Conservation (phyloP, 1,284 basidiomycete genomes). For the Puccinia novopanici region DNA sequence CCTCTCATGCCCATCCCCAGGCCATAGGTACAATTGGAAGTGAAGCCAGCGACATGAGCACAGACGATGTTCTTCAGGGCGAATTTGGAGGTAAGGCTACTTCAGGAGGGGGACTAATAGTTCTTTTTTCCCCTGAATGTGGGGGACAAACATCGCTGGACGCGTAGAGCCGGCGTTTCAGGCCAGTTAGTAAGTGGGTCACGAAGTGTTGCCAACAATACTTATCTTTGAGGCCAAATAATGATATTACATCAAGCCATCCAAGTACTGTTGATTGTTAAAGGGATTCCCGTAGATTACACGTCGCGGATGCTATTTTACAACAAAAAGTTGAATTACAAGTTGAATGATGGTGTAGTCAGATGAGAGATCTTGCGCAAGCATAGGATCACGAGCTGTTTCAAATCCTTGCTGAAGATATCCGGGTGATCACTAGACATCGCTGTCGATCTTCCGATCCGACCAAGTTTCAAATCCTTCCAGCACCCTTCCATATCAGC, state of each 20-base stretch:
- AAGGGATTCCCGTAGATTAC: not conserved
- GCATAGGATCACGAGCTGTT: conserved; percentile 2
- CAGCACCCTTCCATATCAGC: conserved; percentile 28
- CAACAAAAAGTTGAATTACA: not conserved
- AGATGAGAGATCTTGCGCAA: conserved; percentile 25
- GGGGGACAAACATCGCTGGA: not conserved
- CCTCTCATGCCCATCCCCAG: not conserved
- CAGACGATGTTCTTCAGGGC: not conserved
- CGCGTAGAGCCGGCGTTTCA: not conserved
- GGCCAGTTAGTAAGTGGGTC: not conserved
- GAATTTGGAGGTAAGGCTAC: not conserved
- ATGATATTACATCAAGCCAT: not conserved
- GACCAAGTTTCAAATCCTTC: conserved; percentile 24
- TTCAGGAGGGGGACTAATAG: too few relatives aligned
- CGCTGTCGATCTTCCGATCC: conserved; percentile 16
- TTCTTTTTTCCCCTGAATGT: not conserved
- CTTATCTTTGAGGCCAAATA: not conserved
- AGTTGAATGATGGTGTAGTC: conserved; percentile 4
- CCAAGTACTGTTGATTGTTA: not conserved
- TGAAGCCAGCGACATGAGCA: not conserved
- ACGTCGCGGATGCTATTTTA: not conserved
- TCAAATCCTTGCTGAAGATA: conserved; percentile 20
- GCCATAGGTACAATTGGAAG: not conserved
- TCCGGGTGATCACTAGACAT: not conserved
- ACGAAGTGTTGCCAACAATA: too few relatives aligned